Percentiles rank a stretch among this genome's conserved stretches.
Evolutionary conservation across 2,329 filamentous ascomycete genomes (phyloP).

Genomic region (Apiospora aurea): DNA sequence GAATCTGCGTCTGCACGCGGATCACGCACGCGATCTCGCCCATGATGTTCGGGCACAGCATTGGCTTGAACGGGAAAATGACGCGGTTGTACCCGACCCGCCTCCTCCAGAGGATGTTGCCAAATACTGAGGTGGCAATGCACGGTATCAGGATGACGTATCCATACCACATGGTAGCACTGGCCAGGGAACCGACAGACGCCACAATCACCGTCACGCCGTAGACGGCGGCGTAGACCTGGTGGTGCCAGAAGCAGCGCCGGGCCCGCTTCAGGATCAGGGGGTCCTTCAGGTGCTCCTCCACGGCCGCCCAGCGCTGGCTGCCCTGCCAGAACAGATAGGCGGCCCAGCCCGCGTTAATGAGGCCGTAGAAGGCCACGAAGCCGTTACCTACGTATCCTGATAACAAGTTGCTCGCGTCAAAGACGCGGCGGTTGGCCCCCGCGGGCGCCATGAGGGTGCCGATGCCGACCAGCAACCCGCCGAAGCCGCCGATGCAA

Average conservation of each 20-base stretch:
- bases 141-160: slow-evolving; percentile 60
- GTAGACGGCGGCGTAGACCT: slow-evolving; percentile 53
- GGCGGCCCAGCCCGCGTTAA: slow-evolving; percentile 56
- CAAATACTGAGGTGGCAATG: slow-evolving; percentile 52
- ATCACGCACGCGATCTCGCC: slow-evolving; percentile 9
- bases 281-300: slow-evolving; percentile 36
- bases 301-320: slow-evolving; percentile 43
- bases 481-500: slow-evolving; percentile 55
- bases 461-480: slow-evolving; percentile 57
- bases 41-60: background rate
- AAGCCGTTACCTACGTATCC: slow-evolving; percentile 62
- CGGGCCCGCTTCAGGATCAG: slow-evolving; percentile 41
- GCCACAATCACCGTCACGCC: slow-evolving; percentile 55
- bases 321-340: slow-evolving; percentile 51
- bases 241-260: slow-evolving; percentile 48
- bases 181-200: slow-evolving; percentile 57
- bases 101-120: slow-evolving; percentile 57
- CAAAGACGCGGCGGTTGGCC: slow-evolving; percentile 48
- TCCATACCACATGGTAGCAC: slow-evolving; percentile 58
- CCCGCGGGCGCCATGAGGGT: slow-evolving; percentile 63
- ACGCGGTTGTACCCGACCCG: slow-evolving; percentile 55
- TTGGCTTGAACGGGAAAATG: slow-evolving; percentile 32
- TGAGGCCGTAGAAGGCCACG: slow-evolving; percentile 55
- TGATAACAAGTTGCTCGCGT: slow-evolving; percentile 59
- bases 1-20: background rate